Evolutionary conservation across 2,329 filamentous ascomycete species (phyloP).

Genomic region (Botrytis cinerea): DNA sequence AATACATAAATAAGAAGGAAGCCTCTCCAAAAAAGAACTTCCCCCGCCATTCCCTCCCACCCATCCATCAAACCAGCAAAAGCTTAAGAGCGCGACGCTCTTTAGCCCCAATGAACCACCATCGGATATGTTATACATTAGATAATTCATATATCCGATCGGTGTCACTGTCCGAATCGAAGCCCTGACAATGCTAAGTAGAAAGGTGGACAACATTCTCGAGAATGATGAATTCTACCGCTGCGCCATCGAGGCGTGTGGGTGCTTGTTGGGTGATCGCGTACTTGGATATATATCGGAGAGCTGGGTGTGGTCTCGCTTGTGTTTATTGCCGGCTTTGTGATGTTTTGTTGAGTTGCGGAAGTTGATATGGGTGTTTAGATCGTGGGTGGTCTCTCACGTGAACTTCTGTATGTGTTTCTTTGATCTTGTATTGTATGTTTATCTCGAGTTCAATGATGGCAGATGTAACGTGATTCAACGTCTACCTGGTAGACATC

Average conservation of each 20-base stretch:
- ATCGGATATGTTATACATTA: background rate
- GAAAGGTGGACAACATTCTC: conserved; percentile 3
- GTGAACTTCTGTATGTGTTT: background rate
- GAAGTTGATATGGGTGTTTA: background rate
- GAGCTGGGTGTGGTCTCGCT: background rate
- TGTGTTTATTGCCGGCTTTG: background rate
- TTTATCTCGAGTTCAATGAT: too few relatives aligned
- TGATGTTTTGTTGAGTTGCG: background rate
- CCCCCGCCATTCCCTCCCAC: background rate
- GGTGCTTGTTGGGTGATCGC: background rate
- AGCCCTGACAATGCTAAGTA: conserved; percentile 3
- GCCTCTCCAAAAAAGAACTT: background rate
- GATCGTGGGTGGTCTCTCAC: background rate
- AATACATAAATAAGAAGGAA: background rate
- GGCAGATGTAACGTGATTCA: background rate
- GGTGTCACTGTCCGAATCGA: background rate
- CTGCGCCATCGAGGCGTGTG: background rate
- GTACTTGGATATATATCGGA: background rate
- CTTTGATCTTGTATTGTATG: background rate
- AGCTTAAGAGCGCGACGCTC: background rate
- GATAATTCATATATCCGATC: background rate
- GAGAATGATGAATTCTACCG: conserved; percentile 3
- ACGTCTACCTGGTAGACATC: background rate
- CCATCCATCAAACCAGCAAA: background rate
- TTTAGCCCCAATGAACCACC: background rate